phyloP scores from a whole-genome alignment of 164 flowering plant genomes.

The Houttuynia cordata region DNA sequence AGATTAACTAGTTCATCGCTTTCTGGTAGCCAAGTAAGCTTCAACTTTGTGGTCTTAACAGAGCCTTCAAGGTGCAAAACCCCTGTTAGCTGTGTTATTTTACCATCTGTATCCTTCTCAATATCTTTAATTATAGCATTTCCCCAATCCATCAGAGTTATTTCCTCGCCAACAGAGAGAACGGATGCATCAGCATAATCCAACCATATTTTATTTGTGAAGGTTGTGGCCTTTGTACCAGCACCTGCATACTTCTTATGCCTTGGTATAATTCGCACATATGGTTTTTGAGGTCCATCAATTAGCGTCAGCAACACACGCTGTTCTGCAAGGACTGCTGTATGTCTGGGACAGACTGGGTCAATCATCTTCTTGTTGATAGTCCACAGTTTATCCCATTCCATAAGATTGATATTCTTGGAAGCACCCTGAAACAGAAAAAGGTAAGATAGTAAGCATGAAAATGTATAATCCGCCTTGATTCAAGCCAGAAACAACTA shows the following conservation, averaged over 20 bases:
- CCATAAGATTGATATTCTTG: slow-evolving; percentile 94
- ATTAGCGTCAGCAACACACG: slow-evolving; percentile 52
- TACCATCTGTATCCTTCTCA: slow-evolving; percentile 50
- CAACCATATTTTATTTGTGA: slow-evolving; percentile 65
- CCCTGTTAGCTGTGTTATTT: slow-evolving; percentile 41
- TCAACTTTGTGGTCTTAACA: slow-evolving; percentile 88
- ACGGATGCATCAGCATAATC: slow-evolving; percentile 62
- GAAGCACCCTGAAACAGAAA: slow-evolving; percentile 73
- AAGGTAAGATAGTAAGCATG: neutral
- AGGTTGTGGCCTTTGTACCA: slow-evolving; percentile 79
- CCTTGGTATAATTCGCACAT: slow-evolving; percentile 68
- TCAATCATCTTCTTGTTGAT: slow-evolving; percentile 90
- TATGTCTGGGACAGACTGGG: slow-evolving; percentile 91
- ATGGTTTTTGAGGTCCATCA: slow-evolving; percentile 76
- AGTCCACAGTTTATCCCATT: slow-evolving; percentile 97
- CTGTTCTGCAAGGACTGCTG: slow-evolving; percentile 64
- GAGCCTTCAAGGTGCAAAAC: slow-evolving; percentile 84
- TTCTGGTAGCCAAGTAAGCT: slow-evolving; percentile 93
- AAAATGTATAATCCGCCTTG: neutral
- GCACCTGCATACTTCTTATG: slow-evolving; percentile 85
- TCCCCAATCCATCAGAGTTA: slow-evolving; percentile 96
- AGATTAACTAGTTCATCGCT: slow-evolving; percentile 61
- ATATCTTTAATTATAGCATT: slow-evolving; percentile 76
- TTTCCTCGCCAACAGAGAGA: slow-evolving; percentile 60
- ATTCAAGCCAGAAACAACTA: neutral